Evolutionary conservation across 176 grass and related monocot genomes (phyloP), one percentile per base, ranked within the genome.

Genomic region (Thalia dealbata): DNA sequence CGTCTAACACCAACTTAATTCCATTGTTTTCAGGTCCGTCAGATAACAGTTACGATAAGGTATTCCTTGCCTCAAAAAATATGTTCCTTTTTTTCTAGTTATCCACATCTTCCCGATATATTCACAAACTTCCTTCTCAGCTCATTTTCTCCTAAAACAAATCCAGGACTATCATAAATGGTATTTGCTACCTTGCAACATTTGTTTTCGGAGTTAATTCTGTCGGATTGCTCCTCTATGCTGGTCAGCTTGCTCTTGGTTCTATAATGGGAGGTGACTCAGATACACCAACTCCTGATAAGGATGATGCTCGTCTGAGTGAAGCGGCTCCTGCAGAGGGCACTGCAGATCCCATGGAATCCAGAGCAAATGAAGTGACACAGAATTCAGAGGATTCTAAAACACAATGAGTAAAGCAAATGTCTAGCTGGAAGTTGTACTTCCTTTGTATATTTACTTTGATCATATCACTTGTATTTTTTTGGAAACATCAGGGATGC

Each of bases 11-110:
- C 28, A 19, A 77, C 60, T 82, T 54, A 61, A 23, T 35, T 43
- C 62, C 19, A 61, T 24, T 27, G 19, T 70, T 45, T 87, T 50
- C 89, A 97, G 93, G 93, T 82, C 73, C 89, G 93, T 51, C 93
- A 97, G 50, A 92, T 97, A 88, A 92, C 93, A 25, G 82, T 97
- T 68, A 97, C 89, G 82, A 81, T 97, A 86, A 90, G 92, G 92
- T 96, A 27, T 61, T 18, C 19, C n/a, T n/a, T n/a, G n/a, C n/a
- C n/a, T n/a, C 75, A 77, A 8, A 45, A 65, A 84, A 55, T 26
- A 35, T 73, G 71, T 51, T 29, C 44, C 26, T 10, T 50, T 69
- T 67, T 22, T 83, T 75, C 19, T 43, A 38, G 3, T 38, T 38
- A 38, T 4, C 32, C 32, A 38, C 32, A 4, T 38, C 32, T 38